These are phyloP conservation scores for Boletus rex-veris DNA, from an alignment of 768 basidiomycete species.

Conservation along the genomic window DNA sequence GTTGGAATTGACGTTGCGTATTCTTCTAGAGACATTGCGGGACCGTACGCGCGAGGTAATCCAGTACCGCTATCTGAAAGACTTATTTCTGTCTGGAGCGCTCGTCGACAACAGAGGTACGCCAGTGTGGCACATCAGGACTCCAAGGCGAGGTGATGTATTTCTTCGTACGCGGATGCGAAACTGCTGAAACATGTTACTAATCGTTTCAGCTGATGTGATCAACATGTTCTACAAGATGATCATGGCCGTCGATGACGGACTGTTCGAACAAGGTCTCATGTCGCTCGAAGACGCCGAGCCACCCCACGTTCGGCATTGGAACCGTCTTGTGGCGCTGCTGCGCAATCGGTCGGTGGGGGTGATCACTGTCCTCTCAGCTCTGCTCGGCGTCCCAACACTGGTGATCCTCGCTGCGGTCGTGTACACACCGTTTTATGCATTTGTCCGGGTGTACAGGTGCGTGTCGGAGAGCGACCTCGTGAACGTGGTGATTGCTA, in stretches of 20 bases:
- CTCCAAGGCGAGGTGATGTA: constrained; percentile 14
- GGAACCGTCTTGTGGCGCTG: constrained; percentile 10
- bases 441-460: constrained; percentile 2
- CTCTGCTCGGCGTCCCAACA: constrained; percentile 17
- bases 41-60: background rate
- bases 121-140: constrained; percentile 11
- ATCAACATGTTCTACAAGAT: constrained; percentile 16
- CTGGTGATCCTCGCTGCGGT: constrained; percentile 13
- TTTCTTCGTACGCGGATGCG: too few relatives aligned
- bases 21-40: constrained; percentile 10
- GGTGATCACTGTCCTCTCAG: constrained; percentile 9
- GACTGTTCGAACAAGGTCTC: constrained; percentile 16
- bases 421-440: constrained; percentile 5
- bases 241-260: constrained; percentile 16
- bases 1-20: background rate
- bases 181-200: background rate
- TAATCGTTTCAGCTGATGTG: constrained; percentile 11
- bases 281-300: constrained; percentile 16
- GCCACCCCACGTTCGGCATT: constrained; percentile 18
- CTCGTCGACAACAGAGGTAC: constrained; percentile 12
- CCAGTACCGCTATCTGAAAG: constrained; percentile 15
- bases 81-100: constrained; percentile 12
- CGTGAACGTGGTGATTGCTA: background rate
- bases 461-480: constrained; percentile 2
- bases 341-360: constrained; percentile 4